Conservation (phyloP, 148 eudicot genomes). For the Vaccinium vitisidaea region DNA sequence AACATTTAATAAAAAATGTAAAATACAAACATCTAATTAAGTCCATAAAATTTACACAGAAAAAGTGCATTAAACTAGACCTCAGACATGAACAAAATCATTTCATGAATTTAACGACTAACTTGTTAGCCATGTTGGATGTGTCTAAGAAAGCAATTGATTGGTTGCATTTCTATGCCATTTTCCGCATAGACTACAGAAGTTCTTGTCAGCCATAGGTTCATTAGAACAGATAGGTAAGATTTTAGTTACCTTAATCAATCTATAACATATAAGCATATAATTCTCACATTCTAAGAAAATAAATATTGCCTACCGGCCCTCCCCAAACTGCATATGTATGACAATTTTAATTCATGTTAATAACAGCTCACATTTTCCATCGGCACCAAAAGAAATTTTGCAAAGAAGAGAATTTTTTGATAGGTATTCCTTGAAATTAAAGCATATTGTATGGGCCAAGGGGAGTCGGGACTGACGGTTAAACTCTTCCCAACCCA, state of each 20-base stretch:
- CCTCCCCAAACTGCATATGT: neutral
- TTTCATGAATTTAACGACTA: neutral
- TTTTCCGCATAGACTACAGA: neutral
- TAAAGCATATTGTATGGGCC: neutral
- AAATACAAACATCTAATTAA: neutral
- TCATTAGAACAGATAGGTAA: neutral
- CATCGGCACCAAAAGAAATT: neutral
- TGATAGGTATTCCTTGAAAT: neutral
- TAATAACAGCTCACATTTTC: neutral
- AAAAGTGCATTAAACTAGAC: neutral
- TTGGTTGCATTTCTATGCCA: neutral
- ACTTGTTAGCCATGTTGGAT: neutral
- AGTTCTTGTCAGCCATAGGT: neutral
- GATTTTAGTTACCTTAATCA: conserved; percentile 17
- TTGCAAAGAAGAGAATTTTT: neutral
- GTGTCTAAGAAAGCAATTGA: neutral
- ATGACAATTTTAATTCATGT: neutral
- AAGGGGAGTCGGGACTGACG: neutral
- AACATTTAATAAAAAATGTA: neutral
- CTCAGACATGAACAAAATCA: neutral
- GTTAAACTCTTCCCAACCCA: neutral
- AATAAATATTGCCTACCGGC: neutral
- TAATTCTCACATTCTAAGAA: conserved; percentile 2
- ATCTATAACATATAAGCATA: neutral
- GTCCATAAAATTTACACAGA: neutral